Conservation (phyloP, 148 eudicot genomes). For the Camellia lanceoleosa region DNA sequence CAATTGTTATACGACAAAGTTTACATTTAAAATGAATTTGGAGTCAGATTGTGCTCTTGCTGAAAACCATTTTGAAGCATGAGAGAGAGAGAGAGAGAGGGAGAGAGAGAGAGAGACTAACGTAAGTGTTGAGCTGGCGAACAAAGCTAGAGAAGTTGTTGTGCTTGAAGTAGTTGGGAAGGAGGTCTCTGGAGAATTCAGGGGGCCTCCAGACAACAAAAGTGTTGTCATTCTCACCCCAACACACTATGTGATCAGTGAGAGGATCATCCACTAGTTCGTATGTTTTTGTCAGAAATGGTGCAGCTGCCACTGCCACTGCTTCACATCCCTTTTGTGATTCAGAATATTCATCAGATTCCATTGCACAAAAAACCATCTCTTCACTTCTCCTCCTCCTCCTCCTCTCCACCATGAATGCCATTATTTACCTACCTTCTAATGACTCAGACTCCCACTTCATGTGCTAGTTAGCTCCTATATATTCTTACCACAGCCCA, state of each 20-base stretch:
- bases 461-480: neutral
- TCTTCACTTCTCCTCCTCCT: conserved; percentile 9
- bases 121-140: conserved; percentile 66
- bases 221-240: conserved; percentile 53
- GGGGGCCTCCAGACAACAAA: conserved; percentile 67
- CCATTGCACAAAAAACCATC: conserved; percentile 34
- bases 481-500: neutral
- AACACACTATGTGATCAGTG: conserved; percentile 55
- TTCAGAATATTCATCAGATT: conserved; percentile 4
- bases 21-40: neutral
- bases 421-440: neutral
- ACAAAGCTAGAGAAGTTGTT: conserved; percentile 69
- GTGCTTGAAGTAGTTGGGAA: conserved; percentile 71
- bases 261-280: conserved; percentile 50
- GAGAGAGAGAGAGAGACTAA: neutral
- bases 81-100: neutral
- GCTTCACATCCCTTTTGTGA: neutral
- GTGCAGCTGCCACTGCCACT: conserved; percentile 42
- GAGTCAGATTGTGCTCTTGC: too few species aligned
- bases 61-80: too few species aligned
- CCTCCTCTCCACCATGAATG: neutral
- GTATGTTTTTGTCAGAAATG: conserved; percentile 57
- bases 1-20: too few species aligned
- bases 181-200: conserved; percentile 60
- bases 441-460: neutral